These are phyloP conservation scores for Neurospora sp. DNA, from an alignment of 495 filamentous ascomycete genomes.

Conservation along the genomic window DNA sequence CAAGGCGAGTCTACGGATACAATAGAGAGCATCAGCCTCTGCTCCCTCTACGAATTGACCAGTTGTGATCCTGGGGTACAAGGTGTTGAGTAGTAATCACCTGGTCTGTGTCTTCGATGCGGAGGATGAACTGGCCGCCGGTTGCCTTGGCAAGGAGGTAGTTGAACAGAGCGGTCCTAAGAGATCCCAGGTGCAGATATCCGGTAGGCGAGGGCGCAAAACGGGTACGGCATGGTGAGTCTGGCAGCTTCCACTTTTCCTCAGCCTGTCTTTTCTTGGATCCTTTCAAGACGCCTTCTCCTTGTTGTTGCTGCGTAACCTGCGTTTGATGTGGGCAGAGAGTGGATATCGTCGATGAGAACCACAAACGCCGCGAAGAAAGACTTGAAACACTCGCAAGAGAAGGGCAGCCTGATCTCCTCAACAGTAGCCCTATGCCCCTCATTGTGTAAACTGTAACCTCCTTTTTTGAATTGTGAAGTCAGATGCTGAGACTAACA, in stretches of 20 bases:
- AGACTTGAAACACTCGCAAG: background rate
- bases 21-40: conserved; percentile 6
- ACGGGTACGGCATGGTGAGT: conserved; percentile 68
- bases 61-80: background rate
- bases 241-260: conserved; percentile 33
- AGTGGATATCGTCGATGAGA: background rate
- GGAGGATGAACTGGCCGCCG: conserved; percentile 82
- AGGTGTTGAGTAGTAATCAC: conserved; percentile 31
- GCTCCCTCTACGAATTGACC: background rate
- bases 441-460: background rate
- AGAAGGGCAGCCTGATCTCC: background rate
- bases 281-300: background rate
- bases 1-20: conserved; percentile 26
- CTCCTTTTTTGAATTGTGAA: background rate
- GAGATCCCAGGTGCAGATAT: conserved; percentile 80
- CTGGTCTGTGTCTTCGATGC: conserved; percentile 94
- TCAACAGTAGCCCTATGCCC: background rate
- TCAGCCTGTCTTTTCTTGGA: background rate
- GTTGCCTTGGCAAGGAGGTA: conserved; percentile 81
- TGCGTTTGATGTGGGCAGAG: background rate
- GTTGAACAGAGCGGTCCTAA: conserved; percentile 88
- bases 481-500: background rate
- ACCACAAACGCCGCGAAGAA: background rate
- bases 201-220: conserved; percentile 96
- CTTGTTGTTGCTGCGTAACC: background rate